Evolutionary conservation across 176 grass and related monocot genomes (phyloP).

Genomic region (Carex parvula): DNA sequence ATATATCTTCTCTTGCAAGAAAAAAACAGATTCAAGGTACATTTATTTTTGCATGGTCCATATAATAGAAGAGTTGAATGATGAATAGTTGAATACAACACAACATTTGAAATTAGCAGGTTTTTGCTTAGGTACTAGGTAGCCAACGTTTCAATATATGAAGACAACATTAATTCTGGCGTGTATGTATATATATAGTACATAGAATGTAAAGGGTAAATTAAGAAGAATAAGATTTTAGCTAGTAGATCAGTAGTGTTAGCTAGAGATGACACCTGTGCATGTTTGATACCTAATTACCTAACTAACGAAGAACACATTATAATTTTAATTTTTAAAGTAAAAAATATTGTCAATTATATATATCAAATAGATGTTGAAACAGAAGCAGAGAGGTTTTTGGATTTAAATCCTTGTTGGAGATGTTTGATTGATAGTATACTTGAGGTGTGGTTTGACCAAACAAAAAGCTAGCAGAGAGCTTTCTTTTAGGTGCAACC

Average conservation of each 20-base stretch:
- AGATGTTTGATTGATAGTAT: neutral
- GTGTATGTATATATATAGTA: too few species aligned
- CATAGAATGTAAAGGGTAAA: neutral
- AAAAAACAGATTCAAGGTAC: neutral
- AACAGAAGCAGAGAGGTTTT: neutral
- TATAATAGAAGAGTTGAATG: neutral
- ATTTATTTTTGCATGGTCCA: neutral
- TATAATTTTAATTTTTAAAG: neutral
- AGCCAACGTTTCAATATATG: neutral
- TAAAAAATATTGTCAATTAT: neutral
- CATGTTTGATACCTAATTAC: neutral
- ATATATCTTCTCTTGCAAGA: neutral
- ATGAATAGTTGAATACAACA: neutral
- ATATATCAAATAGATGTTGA: neutral
- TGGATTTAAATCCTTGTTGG: neutral
- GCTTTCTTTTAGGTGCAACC: conserved; percentile 20
- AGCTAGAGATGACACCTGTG: neutral
- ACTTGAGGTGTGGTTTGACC: neutral
- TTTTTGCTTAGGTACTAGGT: neutral
- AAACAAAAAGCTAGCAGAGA: neutral
- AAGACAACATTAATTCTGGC: neutral
- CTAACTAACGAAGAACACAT: neutral
- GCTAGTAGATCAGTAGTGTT: too few species aligned
- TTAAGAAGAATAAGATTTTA: neutral
- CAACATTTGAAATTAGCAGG: neutral